These are phyloP conservation scores for Phragmites australis DNA, from an alignment of 176 grass and related monocot genomes.

Conservation along the genomic window DNA sequence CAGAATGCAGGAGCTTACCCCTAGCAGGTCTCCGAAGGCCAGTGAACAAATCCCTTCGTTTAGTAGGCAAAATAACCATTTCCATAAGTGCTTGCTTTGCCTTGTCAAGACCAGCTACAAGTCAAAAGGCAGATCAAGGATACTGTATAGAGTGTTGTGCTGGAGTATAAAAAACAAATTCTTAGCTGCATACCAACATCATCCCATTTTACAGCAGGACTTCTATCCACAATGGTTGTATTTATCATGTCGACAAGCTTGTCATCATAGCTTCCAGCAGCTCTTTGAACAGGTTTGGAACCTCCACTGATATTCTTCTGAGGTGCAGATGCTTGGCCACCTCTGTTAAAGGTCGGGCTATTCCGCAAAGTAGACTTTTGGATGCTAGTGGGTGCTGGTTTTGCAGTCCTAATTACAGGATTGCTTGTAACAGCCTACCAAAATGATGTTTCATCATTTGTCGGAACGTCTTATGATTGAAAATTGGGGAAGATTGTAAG, in stretches of 20 bases:
- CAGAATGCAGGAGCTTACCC: slow-evolving; percentile 47
- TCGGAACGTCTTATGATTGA: neutral
- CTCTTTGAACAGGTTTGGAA: slow-evolving; percentile 52
- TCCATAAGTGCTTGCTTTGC: slow-evolving; percentile 99
- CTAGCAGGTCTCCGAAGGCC: slow-evolving; percentile 90
- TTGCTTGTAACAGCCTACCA: slow-evolving; percentile 37
- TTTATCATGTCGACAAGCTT: slow-evolving; percentile 93
- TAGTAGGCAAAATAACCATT: slow-evolving; percentile 98
- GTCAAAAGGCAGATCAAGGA: slow-evolving; percentile 25
- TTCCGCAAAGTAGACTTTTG: slow-evolving; percentile 38
- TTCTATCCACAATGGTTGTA: slow-evolving; percentile 88
- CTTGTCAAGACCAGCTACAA: slow-evolving; percentile 89
- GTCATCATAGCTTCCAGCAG: slow-evolving; percentile 51
- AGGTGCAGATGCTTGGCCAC: slow-evolving; percentile 41
- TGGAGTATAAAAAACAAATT: neutral
- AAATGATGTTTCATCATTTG: neutral
- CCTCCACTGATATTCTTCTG: slow-evolving; percentile 34
- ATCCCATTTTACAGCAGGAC: slow-evolving; percentile 91
- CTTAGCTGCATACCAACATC: slow-evolving; percentile 72
- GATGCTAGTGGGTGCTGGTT: slow-evolving; percentile 11
- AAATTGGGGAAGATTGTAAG: neutral
- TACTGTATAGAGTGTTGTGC: slow-evolving; percentile 1
- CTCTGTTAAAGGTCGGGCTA: slow-evolving; percentile 49
- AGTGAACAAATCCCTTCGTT: slow-evolving; percentile 89
- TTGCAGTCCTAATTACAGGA: slow-evolving; percentile 40